Conservation (phyloP, 352 stramenopile species). For the Globisporangium cederbergense region DNA sequence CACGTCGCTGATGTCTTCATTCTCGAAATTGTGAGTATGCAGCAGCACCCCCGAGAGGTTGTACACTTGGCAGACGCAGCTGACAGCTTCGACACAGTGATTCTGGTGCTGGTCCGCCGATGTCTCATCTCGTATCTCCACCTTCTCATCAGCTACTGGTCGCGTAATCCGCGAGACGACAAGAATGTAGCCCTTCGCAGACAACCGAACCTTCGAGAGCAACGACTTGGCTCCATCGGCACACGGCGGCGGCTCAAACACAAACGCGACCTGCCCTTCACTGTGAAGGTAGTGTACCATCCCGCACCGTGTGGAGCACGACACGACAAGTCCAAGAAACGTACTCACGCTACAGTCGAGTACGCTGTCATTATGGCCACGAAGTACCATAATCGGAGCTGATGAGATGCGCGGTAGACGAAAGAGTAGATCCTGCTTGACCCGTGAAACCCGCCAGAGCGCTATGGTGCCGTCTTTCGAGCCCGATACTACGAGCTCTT, state of each 20-base stretch:
- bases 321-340: slow-evolving; percentile 60
- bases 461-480: slow-evolving; percentile 62
- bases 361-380: slow-evolving; percentile 48
- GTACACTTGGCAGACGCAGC: slow-evolving; percentile 54
- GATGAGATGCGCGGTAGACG: slow-evolving; percentile 67
- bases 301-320: slow-evolving; percentile 44
- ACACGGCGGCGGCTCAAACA: slow-evolving; percentile 33
- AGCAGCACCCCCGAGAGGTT: slow-evolving; percentile 66
- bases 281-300: slow-evolving; percentile 77
- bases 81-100: slow-evolving; percentile 2
- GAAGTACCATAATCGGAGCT: slow-evolving; percentile 56
- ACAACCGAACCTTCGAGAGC: slow-evolving; percentile 48
- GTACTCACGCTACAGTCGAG: slow-evolving; percentile 66
- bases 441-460: slow-evolving; percentile 68
- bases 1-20: slow-evolving; percentile 44
- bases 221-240: slow-evolving; percentile 16
- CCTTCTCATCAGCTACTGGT: background rate
- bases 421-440: slow-evolving; percentile 74
- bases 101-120: background rate
- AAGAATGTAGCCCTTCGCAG: slow-evolving; percentile 62
- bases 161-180: slow-evolving; percentile 28
- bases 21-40: slow-evolving; percentile 37
- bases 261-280: slow-evolving; percentile 66
- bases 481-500: slow-evolving; percentile 74
- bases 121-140: background rate